Evolutionary conservation across 768 basidiomycete genomes (phyloP), one percentile per base, ranked within the genome.

Genomic region (Pholiota microspora): DNA sequence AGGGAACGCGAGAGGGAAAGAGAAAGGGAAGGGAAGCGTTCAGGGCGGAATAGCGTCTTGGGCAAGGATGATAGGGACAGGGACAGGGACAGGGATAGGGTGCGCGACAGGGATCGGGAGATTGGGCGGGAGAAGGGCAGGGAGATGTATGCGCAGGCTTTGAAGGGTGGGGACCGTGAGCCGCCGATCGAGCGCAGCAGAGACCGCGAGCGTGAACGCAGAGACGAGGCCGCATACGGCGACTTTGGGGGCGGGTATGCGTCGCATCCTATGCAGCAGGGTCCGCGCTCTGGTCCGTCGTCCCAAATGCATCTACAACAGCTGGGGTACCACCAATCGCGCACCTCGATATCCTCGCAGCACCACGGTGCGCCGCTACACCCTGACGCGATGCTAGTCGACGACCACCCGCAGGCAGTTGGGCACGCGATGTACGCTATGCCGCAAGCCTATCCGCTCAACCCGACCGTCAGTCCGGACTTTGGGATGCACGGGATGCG

Each of bases 61-160:
- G 51, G 51, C 24, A 53, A 53, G 42, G 51, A 53, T 10, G 51
- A 53, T 6, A 23, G 35, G 18, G 46, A 10, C 35, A 45, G 56
- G 24, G 46, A 10, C 35, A 45, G 56, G 24, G 56, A 57, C 2
- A 53, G 51, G 13, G 56, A 52, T 24, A 44, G 56, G 31, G 15
- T 47, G 28, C 32, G 51, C 2, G 56, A 57, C 34, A 42, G 51
- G 23, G 13, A 21, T 13, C 16, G 44, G 16, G 52, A 56, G 35
- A 15, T 47, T 28, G 50, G 31, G 15, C 40, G 59, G 7, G 56
- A 60, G 38, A 54, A 57, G 21, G 59, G 59, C 12, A 53, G 59
- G 9, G 56, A 60, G 49, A 51, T 57, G 53, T 60, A 60, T 38
- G 38, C 50, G 4, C 54, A 49, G 38, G 40, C 54, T 16, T 36